Conservation (phyloP, 169 alveolate genomes). For the Cystoisospora suis region DNA sequence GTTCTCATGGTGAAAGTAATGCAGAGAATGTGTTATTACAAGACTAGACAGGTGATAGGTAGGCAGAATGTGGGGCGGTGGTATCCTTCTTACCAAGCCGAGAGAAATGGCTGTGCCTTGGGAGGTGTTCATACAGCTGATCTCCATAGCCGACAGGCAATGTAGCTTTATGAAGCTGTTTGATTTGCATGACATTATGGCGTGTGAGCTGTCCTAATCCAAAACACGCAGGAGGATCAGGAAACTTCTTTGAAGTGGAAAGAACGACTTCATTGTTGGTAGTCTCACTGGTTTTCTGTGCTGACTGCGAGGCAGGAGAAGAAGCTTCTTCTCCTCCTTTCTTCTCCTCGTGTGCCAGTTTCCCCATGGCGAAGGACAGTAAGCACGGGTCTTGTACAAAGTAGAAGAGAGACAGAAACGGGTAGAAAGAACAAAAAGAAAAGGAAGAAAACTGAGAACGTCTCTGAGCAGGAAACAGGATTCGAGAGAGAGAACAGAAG, state of each 20-base stretch:
- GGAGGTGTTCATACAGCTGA: slow-evolving; percentile 8
- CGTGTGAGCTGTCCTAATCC: slow-evolving; percentile 58
- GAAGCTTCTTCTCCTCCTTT: no score
- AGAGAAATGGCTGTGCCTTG: slow-evolving; percentile 21
- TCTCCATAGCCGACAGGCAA: slow-evolving; percentile 40
- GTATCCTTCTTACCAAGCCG: slow-evolving; percentile 47
- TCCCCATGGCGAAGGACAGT: not conserved
- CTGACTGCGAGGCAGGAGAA: no score
- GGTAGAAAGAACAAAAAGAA: not conserved
- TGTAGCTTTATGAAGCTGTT: slow-evolving; percentile 34
- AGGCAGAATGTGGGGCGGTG: no score
- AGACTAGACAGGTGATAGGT: no score
- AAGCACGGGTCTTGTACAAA: no score
- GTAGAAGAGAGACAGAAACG: not conserved
- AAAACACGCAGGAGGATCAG: slow-evolving; percentile 32
- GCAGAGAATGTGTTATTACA: no score
- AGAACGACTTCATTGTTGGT: no score
- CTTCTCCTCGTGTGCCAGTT: not conserved
- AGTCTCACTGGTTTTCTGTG: no score
- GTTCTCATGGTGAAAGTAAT: no score
- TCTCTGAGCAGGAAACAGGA: not conserved
- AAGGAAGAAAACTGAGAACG: no score
- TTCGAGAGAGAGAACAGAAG: not conserved
- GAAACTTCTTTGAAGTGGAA: not conserved
- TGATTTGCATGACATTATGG: slow-evolving; percentile 21